Conservation (phyloP, 75 land plant species). For the Gnetum montanum region DNA sequence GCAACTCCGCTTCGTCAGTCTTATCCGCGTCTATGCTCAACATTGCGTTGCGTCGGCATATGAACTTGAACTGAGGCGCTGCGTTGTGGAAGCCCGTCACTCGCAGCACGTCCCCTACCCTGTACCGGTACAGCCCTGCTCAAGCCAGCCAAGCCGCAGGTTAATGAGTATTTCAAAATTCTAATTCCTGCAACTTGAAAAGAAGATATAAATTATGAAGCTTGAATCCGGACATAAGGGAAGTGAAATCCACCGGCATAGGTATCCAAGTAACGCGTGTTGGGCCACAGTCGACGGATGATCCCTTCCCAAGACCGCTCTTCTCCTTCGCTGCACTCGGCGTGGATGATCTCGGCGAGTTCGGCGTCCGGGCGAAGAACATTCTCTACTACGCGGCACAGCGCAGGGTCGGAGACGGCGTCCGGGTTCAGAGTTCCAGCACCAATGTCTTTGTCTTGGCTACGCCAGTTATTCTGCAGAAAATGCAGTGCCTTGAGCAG, state of each 20-base stretch:
- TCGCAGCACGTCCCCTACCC: constrained; percentile 67
- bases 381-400: no score
- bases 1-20: constrained; percentile 23
- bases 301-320: constrained; percentile 30
- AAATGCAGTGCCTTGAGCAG: constrained; percentile 41
- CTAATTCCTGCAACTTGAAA: no score
- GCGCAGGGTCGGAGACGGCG: no score
- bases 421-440: constrained; percentile 18
- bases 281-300: constrained; percentile 31
- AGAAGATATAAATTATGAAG: no score
- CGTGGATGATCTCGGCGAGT: constrained; percentile 37
- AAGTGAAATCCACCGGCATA: no score
- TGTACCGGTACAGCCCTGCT: constrained; percentile 71
- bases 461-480: constrained; percentile 40
- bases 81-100: constrained; percentile 83
- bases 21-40: constrained; percentile 13
- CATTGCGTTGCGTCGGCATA: constrained; percentile 11
- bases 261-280: constrained; percentile 1
- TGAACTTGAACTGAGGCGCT: constrained; percentile 73
- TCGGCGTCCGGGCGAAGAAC: no score
- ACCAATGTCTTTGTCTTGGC: constrained; percentile 38
- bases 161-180: no score
- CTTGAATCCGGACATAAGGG: no score
- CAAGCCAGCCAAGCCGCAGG: no score
- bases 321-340: no score